Conservation (phyloP, 768 basidiomycete species). For the Amanita fuliginea region DNA sequence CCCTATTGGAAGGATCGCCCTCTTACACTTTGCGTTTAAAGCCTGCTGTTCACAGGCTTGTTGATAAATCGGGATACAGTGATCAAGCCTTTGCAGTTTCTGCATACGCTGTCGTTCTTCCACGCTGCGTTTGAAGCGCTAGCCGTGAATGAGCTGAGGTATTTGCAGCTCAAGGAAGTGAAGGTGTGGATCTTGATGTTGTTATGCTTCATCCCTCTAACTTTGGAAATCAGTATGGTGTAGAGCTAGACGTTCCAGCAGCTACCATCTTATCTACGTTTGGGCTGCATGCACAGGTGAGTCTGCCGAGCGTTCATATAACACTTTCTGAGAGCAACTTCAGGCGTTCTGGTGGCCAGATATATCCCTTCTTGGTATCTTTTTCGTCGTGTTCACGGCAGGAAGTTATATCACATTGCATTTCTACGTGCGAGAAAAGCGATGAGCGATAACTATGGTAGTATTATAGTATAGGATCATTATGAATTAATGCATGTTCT, state of each 20-base stretch:
- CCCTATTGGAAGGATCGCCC: not conserved
- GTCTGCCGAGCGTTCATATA: conserved; percentile 5
- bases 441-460: conserved; percentile 17
- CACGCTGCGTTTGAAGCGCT: conserved; percentile 97
- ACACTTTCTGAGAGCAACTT: not conserved
- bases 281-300: conserved; percentile 78
- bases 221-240: conserved; percentile 65
- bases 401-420: conserved; percentile 74
- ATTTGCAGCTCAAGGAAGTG: conserved; percentile 84
- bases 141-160: conserved; percentile 94
- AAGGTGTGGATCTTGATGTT: conserved; percentile 41
- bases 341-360: conserved; percentile 99
- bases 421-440: conserved; percentile 79
- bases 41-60: conserved; percentile 90
- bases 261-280: conserved; percentile 93
- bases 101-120: conserved; percentile 93
- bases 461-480: not conserved
- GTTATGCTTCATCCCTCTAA: not conserved
- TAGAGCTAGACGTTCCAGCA: conserved; percentile 93
- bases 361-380: conserved; percentile 72
- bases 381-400: conserved; percentile 72
- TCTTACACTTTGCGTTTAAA: conserved; percentile 17
- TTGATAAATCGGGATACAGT: conserved; percentile 91
- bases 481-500: not conserved
- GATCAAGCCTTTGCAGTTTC: conserved; percentile 60